Base-by-base conservation (phyloP, 495 filamentous ascomycete species). In the Tuber indicum region DNA sequence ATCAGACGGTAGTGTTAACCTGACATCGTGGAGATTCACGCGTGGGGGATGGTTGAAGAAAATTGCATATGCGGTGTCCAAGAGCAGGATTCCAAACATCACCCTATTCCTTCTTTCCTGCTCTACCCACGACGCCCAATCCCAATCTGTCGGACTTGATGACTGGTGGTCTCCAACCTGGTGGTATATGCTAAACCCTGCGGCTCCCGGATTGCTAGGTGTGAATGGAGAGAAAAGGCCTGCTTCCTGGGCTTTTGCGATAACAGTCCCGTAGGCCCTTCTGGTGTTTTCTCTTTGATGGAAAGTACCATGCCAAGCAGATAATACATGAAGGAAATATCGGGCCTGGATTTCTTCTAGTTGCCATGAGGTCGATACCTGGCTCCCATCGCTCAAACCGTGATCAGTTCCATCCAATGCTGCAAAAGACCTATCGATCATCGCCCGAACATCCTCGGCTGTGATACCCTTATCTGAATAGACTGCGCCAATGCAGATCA, bases 401-500 rank as follows among this genome's bases (percentile, higher is more conserved):
- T 74, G 75, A 16, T 77, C 41, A 26, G 62, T 74, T 12, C 71
- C 78, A 45, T 80, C 78, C 66, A 82, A 75, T 17, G 81, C 80
- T 23, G 58, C 41, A 36, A 81, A 83, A 32, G 73, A 76, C 52
- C 21, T 82, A 52, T 91, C 88, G 84, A 90, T 90, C 76, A 91
- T 82, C 76, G 88, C 86, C 62, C 90, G 87, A 73, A 90, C 87
- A 76, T 90, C 86, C 42, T 85, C 81, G 23, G 88, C 83, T 3
- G 85, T 83, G 23, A 90, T 82, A 58, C 82, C 82, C 49, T 84
- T 85, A 71, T 88, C 84, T 41, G 90, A 91, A 82, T 92, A 92
- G 42, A 91, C 90, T 44, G 90, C 90, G 26, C 91, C 90, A 77
- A 91, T 85, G 76, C 87, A 90, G 75, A 92, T 87, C 86, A 92